These are phyloP conservation scores for Brassica incana DNA, from an alignment of 345 rosid species.

Conservation along the genomic window DNA sequence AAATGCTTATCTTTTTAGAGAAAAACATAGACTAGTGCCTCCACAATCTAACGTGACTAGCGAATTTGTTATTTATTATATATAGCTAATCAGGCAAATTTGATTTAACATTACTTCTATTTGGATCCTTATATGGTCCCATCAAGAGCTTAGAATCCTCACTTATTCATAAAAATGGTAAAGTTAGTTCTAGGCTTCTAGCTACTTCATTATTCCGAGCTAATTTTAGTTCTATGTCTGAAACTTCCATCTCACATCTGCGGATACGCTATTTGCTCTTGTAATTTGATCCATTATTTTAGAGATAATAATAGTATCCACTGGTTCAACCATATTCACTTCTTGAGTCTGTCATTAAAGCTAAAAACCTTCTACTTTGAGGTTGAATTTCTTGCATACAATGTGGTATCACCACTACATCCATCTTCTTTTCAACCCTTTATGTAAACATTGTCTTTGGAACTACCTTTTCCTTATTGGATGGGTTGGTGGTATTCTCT, in stretches of 20 bases:
- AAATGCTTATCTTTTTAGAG: not conserved
- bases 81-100: slow-evolving; percentile 21
- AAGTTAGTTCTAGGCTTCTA: not conserved
- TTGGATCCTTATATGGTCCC: slow-evolving; percentile 30
- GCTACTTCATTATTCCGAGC: not conserved
- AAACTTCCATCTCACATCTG: not conserved
- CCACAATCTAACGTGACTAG: slow-evolving; percentile 12
- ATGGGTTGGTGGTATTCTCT: slow-evolving; percentile 7
- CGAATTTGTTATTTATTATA: not conserved
- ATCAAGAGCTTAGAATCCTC: not conserved
- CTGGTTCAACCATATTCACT: not conserved
- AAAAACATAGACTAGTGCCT: slow-evolving; percentile 12
- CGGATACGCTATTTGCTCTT: not conserved
- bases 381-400: not conserved
- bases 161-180: not conserved
- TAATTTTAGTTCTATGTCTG: not conserved
- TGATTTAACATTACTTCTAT: not conserved
- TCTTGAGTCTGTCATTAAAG: not conserved
- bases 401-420: not conserved
- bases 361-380: not conserved
- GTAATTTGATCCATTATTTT: not conserved
- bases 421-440: not conserved
- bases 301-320: not conserved
- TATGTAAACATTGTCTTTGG: not conserved
- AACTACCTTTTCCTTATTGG: not conserved